Evolutionary conservation across 2,329 filamentous ascomycete species (phyloP).

Genomic region (Emergomyces africanus): DNA sequence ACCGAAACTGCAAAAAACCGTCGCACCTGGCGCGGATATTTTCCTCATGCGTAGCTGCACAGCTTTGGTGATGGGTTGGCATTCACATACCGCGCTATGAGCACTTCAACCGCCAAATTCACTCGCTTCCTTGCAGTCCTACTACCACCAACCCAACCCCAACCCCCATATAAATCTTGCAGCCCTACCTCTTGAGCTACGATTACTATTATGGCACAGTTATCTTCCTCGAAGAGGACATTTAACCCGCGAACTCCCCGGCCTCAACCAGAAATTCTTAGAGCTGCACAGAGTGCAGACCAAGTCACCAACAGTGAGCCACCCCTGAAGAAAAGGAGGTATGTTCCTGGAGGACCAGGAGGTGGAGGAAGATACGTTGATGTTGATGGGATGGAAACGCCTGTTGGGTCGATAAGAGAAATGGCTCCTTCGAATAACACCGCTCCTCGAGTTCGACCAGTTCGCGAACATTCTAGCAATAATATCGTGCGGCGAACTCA

Average conservation of each 20-base stretch:
- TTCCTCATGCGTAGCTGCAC: neutral
- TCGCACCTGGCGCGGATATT: neutral
- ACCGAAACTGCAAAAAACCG: neutral
- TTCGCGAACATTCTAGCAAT: slow-evolving; percentile 39
- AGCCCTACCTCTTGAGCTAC: neutral
- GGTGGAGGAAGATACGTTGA: slow-evolving; percentile 78
- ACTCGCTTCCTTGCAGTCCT: neutral
- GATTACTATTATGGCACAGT: slow-evolving; percentile 19
- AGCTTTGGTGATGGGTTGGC: neutral
- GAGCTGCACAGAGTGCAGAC: slow-evolving; percentile 18
- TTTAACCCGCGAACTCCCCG: slow-evolving; percentile 16
- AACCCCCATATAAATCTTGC: neutral
- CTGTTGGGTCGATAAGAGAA: slow-evolving; percentile 35
- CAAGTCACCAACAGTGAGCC: slow-evolving; percentile 38
- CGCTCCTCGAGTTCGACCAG: slow-evolving; percentile 41
- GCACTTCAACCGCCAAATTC: neutral
- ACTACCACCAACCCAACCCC: neutral
- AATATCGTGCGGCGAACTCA: slow-evolving; percentile 13
- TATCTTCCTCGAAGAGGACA: slow-evolving; percentile 14
- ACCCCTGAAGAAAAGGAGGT: slow-evolving; percentile 58
- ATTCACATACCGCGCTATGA: neutral
- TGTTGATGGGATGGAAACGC: slow-evolving; percentile 50
- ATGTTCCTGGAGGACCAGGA: slow-evolving; percentile 75
- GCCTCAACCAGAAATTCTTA: slow-evolving; percentile 18
- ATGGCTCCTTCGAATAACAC: slow-evolving; percentile 35